These are phyloP conservation scores for Pseudomassariella vexata DNA, from an alignment of 2,329 filamentous ascomycete species.

Conservation along the genomic window DNA sequence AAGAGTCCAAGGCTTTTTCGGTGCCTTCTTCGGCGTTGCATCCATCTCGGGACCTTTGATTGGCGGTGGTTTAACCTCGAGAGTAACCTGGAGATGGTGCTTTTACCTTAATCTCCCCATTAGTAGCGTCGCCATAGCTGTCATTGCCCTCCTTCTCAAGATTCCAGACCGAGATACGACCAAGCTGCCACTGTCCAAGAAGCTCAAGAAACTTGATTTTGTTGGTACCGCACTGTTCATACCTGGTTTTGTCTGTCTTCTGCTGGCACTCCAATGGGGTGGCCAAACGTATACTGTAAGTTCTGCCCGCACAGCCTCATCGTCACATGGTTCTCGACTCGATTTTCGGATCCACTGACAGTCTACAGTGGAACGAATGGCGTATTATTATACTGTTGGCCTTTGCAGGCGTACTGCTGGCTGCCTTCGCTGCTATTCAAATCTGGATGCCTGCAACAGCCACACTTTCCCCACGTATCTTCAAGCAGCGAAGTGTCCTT, in stretches of 20 bases:
- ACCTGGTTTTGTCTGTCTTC: constrained; percentile 21
- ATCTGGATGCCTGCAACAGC: constrained; percentile 25
- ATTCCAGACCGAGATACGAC: constrained; percentile 16
- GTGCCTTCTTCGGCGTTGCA: constrained; percentile 27
- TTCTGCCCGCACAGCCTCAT: neutral
- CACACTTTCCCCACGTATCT: constrained; percentile 33
- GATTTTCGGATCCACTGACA: neutral
- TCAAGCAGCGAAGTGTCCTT: constrained; percentile 32
- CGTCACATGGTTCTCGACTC: neutral
- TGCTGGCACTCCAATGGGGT: constrained; percentile 28
- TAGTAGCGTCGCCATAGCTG: constrained; percentile 21
- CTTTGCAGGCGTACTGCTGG: constrained; percentile 30
- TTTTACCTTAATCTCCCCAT: constrained; percentile 34
- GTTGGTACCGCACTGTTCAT: constrained; percentile 18
- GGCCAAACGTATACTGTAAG: constrained; percentile 24
- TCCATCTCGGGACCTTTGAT: constrained; percentile 28
- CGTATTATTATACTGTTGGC: constrained; percentile 37
- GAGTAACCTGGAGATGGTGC: constrained; percentile 31
- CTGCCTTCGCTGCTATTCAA: constrained; percentile 33
- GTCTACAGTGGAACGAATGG: constrained; percentile 30
- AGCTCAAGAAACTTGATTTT: constrained; percentile 21
- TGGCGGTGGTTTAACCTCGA: constrained; percentile 29
- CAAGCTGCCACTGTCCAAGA: constrained; percentile 11
- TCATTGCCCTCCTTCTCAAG: constrained; percentile 20
- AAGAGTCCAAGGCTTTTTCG: constrained; percentile 26